Conservation (phyloP, 805 yeast genomes). For the Ogataea trehaloabstinens region DNA sequence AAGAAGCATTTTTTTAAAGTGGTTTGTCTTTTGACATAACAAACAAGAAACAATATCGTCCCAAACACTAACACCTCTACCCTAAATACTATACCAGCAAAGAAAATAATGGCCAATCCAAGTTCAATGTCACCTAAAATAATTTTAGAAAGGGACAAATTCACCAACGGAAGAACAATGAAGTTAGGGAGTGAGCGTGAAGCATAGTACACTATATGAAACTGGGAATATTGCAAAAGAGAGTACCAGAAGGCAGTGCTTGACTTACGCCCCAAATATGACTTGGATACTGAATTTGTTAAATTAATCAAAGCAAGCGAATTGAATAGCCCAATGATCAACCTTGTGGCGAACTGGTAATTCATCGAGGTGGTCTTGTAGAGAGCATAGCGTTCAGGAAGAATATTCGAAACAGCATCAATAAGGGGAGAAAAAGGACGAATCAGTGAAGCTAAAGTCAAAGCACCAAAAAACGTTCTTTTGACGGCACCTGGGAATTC, state of each 20-base stretch:
- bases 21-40: conserved; percentile 48
- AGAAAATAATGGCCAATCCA: conserved; percentile 54
- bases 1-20: conserved; percentile 38
- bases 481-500: conserved; percentile 89
- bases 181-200: conserved; percentile 88
- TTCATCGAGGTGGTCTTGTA: conserved; percentile 39
- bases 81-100: conserved; percentile 68
- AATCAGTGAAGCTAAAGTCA: conserved; percentile 47
- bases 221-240: conserved; percentile 61
- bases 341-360: conserved; percentile 56
- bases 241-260: conserved; percentile 55
- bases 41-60: conserved; percentile 45
- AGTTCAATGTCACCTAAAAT: conserved; percentile 46
- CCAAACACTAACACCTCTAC: conserved; percentile 64
- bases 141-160: conserved; percentile 49
- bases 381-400: conserved; percentile 5
- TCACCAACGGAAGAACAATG: conserved; percentile 72
- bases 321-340: conserved; percentile 61
- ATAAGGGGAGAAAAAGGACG: conserved; percentile 32
- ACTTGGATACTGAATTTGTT: conserved; percentile 36
- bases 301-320: conserved; percentile 50
- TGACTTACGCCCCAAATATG: conserved; percentile 22
- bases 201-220: conserved; percentile 78
- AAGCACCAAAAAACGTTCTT: conserved; percentile 75
- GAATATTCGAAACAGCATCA: background rate